Evolutionary conservation across 2,329 filamentous ascomycete genomes (phyloP).

Genomic region (Xylaria sp.): DNA sequence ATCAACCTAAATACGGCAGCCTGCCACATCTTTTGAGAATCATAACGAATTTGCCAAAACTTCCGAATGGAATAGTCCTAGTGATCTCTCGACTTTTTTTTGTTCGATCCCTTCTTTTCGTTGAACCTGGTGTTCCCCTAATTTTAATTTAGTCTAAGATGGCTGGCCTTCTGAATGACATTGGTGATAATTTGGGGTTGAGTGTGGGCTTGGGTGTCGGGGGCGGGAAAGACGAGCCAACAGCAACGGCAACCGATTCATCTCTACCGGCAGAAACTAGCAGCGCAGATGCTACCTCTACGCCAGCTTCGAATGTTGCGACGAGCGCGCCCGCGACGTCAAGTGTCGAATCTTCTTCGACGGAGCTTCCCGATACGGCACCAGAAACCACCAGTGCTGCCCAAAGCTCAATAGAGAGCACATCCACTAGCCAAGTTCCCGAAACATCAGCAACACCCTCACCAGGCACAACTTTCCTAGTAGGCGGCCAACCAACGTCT

Average conservation of each 20-base stretch:
- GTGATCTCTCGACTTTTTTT: slow-evolving; percentile 20
- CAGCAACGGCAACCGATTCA: slow-evolving; percentile 29
- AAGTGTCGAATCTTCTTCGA: slow-evolving; percentile 21
- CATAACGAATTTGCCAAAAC: neutral
- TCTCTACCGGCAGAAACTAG: slow-evolving; percentile 24
- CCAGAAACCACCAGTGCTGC: slow-evolving; percentile 17
- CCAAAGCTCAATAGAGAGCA: slow-evolving; percentile 25
- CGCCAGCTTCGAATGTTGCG: slow-evolving; percentile 17
- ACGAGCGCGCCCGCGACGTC: slow-evolving; percentile 16
- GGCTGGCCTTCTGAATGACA: slow-evolving; percentile 44
- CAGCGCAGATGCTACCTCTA: slow-evolving; percentile 23
- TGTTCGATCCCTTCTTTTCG: slow-evolving; percentile 38
- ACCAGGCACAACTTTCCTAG: slow-evolving; percentile 13
- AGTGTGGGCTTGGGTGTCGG: slow-evolving; percentile 24
- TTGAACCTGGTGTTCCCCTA: slow-evolving; percentile 46
- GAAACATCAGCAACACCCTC: slow-evolving; percentile 22
- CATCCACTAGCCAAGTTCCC: slow-evolving; percentile 15
- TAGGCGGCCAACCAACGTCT: slow-evolving; percentile 19
- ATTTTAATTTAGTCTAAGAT: slow-evolving; percentile 40
- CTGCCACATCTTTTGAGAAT: neutral
- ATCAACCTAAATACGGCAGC: neutral
- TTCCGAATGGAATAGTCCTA: slow-evolving; percentile 33
- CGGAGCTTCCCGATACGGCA: neutral
- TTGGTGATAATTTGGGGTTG: slow-evolving; percentile 41
- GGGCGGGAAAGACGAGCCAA: slow-evolving; percentile 17